Evolutionary conservation across 352 stramenopile genomes (phyloP).

Genomic region (Globisporangium cederbergense): DNA sequence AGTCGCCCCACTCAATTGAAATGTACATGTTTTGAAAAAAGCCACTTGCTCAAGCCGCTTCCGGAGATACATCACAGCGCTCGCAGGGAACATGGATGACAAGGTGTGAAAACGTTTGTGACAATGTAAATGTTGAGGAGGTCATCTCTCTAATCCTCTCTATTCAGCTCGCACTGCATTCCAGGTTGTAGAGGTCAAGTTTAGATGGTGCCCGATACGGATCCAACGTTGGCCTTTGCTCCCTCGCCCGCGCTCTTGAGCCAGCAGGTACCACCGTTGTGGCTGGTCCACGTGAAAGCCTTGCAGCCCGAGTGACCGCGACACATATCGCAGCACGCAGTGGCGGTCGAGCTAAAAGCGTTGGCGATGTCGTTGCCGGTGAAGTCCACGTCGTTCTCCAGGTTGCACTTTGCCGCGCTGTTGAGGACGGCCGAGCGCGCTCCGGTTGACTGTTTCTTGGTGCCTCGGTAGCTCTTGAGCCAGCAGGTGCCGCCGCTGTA

Average conservation of each 20-base stretch:
- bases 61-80: background rate
- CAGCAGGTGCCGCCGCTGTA: slow-evolving; percentile 52
- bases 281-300: slow-evolving; percentile 49
- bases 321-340: slow-evolving; percentile 4
- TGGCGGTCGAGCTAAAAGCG: background rate
- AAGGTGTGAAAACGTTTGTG: background rate
- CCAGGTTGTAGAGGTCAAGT: background rate
- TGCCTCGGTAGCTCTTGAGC: slow-evolving; percentile 32
- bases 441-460: background rate
- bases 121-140: background rate
- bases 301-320: slow-evolving; percentile 5
- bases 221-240: background rate
- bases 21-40: slow-evolving; percentile 1
- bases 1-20: background rate
- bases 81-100: background rate
- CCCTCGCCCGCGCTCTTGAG: slow-evolving; percentile 31
- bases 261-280: slow-evolving; percentile 49
- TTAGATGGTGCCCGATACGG: background rate
- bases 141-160: background rate
- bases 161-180: background rate
- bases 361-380: slow-evolving; percentile 8
- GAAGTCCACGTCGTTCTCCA: slow-evolving; percentile 11
- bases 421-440: background rate
- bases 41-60: background rate
- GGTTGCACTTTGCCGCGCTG: slow-evolving; percentile 4